These are phyloP conservation scores for Citrus hindsii DNA, from an alignment of 345 rosid genomes.

Conservation along the genomic window DNA sequence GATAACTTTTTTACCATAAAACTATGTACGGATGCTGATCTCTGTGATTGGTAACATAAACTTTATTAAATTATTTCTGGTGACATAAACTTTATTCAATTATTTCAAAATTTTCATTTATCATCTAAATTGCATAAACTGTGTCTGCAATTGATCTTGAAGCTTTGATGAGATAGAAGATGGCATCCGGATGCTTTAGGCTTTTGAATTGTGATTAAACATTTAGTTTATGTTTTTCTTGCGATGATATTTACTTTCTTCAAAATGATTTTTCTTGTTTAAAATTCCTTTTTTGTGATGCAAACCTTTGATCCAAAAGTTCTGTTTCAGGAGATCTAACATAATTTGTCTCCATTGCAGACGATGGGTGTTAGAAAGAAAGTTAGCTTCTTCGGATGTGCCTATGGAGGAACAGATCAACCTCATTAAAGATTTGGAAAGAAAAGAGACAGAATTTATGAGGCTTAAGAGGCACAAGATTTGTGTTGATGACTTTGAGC, in stretches of 20 bases:
- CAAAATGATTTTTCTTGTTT: slow-evolving; percentile 9
- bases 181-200: slow-evolving; percentile 9
- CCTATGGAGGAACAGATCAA: slow-evolving; percentile 84
- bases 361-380: slow-evolving; percentile 92
- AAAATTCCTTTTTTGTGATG: background rate
- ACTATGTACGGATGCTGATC: background rate
- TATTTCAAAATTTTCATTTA: too few species aligned
- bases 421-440: slow-evolving; percentile 89
- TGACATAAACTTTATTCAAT: too few species aligned
- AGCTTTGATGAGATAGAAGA: background rate
- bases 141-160: background rate
- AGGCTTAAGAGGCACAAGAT: slow-evolving; percentile 92
- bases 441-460: slow-evolving; percentile 94
- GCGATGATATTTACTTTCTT: background rate
- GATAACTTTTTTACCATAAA: background rate
- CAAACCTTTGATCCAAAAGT: background rate
- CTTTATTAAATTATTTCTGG: too few species aligned
- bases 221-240: background rate
- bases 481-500: slow-evolving; percentile 93
- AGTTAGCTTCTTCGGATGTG: slow-evolving; percentile 81
- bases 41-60: background rate
- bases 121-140: too few species aligned
- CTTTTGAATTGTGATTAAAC: background rate
- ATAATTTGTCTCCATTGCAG: slow-evolving; percentile 42
- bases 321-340: slow-evolving; percentile 1